phyloP scores from a whole-genome alignment of 2,329 filamentous ascomycete genomes.

The Xylaria sp. region DNA sequence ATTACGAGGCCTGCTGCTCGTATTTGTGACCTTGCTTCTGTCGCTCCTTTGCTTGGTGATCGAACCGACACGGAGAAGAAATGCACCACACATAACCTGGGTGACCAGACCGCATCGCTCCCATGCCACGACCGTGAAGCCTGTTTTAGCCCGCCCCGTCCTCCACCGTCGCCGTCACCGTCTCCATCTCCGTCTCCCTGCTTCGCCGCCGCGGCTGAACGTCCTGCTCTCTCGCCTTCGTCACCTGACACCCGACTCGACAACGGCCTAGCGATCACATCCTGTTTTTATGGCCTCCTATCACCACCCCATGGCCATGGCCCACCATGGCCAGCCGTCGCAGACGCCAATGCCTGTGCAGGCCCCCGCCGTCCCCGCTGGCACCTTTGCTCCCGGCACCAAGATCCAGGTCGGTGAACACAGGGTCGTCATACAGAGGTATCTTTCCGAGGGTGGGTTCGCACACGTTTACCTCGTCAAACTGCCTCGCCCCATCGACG shows the following conservation, averaged over 20 bases:
- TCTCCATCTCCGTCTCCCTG: slow-evolving; percentile 32
- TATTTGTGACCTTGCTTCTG: slow-evolving; percentile 12
- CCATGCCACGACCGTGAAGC: slow-evolving; percentile 44
- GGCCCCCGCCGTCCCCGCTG: slow-evolving; percentile 66
- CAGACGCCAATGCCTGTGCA: slow-evolving; percentile 49
- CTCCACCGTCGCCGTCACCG: slow-evolving; percentile 36
- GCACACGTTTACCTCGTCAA: slow-evolving; percentile 98
- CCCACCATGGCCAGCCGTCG: slow-evolving; percentile 51
- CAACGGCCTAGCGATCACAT: slow-evolving; percentile 21
- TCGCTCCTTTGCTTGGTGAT: slow-evolving; percentile 19
- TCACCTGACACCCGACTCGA: slow-evolving; percentile 19
- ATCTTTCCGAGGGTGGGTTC: slow-evolving; percentile 97
- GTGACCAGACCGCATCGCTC: slow-evolving; percentile 35
- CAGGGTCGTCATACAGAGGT: slow-evolving; percentile 93
- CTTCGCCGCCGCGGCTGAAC: slow-evolving; percentile 27
- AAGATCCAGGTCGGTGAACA: slow-evolving; percentile 97
- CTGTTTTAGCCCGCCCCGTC: slow-evolving; percentile 15
- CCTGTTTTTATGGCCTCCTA: slow-evolving; percentile 45
- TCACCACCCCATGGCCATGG: slow-evolving; percentile 44
- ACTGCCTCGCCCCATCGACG: slow-evolving; percentile 78
- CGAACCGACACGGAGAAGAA: slow-evolving; percentile 19
- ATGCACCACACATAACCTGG: slow-evolving; percentile 31
- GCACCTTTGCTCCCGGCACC: slow-evolving; percentile 91
- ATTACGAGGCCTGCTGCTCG: not conserved
- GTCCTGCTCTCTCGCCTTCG: slow-evolving; percentile 24